phyloP scores from a whole-genome alignment of 1,284 basidiomycete species.

The Sporisorium iseilematis-ciliati region DNA sequence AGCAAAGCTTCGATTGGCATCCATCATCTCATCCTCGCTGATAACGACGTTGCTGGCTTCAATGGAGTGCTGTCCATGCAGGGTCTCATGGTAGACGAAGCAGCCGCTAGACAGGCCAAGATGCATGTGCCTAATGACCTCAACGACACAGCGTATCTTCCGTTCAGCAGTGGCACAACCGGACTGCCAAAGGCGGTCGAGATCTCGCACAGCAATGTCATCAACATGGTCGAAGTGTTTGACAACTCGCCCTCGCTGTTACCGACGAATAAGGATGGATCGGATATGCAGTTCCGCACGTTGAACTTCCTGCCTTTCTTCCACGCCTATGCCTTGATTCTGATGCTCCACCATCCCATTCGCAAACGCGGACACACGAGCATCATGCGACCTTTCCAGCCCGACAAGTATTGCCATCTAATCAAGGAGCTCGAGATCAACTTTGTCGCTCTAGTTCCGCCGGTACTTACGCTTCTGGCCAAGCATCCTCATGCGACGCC shows the following conservation, averaged over 20 bases:
- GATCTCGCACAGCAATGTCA: constrained; percentile 48
- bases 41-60: constrained; percentile 13
- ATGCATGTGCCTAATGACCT: constrained; percentile 14
- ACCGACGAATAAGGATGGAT: constrained; percentile 5
- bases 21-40: constrained; percentile 17
- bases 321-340: constrained; percentile 41
- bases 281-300: constrained; percentile 15
- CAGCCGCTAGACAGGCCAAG: constrained; percentile 11
- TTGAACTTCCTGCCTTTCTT: constrained; percentile 51
- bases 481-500: constrained; percentile 25
- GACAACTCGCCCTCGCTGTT: constrained; percentile 15
- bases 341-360: constrained; percentile 20
- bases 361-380: constrained; percentile 17
- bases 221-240: constrained; percentile 43
- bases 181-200: constrained; percentile 52
- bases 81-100: constrained; percentile 16
- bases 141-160: constrained; percentile 36
- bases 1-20: constrained; percentile 20
- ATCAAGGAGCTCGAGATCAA: constrained; percentile 32
- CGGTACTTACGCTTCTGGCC: constrained; percentile 30
- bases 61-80: constrained; percentile 24
- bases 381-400: constrained; percentile 38
- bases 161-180: constrained; percentile 48
- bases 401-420: constrained; percentile 28
- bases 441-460: constrained; percentile 34